Conservation (phyloP, 169 alveolate species). For the Plasmodium chabaudi region DNA sequence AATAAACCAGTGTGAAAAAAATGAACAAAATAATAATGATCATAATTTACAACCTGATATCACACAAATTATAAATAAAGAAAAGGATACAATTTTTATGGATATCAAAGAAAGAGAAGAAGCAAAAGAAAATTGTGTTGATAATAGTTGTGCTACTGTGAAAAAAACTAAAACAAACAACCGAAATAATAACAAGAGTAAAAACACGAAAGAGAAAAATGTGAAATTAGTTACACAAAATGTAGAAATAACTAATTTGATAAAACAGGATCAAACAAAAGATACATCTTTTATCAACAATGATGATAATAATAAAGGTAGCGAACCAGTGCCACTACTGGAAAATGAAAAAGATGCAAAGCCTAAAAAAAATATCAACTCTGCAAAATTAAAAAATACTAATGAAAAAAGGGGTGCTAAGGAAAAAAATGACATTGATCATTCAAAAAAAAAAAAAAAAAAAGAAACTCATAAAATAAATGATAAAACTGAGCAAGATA, state of each 20-base stretch:
- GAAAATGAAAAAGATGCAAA: background rate
- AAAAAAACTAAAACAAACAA: slow-evolving; percentile 2
- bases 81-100: background rate
- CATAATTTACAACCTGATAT: background rate
- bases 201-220: slow-evolving; percentile 16
- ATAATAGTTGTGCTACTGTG: background rate
- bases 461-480: background rate
- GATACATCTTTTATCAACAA: background rate
- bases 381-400: background rate
- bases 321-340: too few species aligned
- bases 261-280: background rate
- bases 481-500: background rate
- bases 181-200: background rate
- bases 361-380: background rate
- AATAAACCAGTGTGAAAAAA: background rate
- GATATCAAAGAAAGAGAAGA: background rate
- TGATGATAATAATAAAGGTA: too few species aligned
- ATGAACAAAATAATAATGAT: background rate
- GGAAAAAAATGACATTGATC: background rate
- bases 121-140: background rate
- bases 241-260: slow-evolving; percentile 12
- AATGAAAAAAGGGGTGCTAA: background rate
- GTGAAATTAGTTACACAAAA: slow-evolving; percentile 34
- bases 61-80: background rate
- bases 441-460: background rate